Percentiles rank a stretch among this genome's conserved stretches.
These are phyloP conservation scores for Solanum chmielewskii DNA, from an alignment of 257 asterid species.

Conservation along the genomic window DNA sequence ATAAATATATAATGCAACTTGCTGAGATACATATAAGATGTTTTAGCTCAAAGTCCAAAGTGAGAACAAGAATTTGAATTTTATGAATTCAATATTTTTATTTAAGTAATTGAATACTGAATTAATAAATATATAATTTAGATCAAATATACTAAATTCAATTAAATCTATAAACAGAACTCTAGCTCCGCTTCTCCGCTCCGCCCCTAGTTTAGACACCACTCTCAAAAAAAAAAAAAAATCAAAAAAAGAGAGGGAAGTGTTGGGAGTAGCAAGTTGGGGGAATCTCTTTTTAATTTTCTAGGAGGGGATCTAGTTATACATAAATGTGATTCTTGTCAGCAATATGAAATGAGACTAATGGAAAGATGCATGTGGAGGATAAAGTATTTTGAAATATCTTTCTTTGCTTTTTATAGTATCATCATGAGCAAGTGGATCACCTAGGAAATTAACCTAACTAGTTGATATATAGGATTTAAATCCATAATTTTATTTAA, in stretches of 20 bases:
- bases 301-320: neutral
- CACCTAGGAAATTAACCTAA: neutral
- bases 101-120: too few relatives aligned
- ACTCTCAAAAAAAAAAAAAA: neutral
- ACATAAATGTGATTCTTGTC: conserved; percentile 20
- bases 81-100: accelerated
- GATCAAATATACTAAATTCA: too few relatives aligned
- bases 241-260: neutral
- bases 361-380: neutral
- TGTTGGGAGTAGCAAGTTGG: conserved; percentile 29
- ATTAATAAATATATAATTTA: too few relatives aligned
- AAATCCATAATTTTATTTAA: conserved; percentile 31
- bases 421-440: conserved; percentile 37
- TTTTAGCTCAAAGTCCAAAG: too few relatives aligned
- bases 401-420: conserved; percentile 30
- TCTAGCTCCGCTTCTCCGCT: neutral
- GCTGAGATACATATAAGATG: neutral
- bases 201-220: neutral
- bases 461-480: conserved; percentile 17
- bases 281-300: conserved; percentile 8
- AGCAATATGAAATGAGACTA: conserved; percentile 1
- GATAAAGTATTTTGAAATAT: conserved; percentile 20
- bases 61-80: too few relatives aligned
- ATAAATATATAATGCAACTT: neutral
- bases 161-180: accelerated